A percentile compares a stretch with the other conserved stretches of the same genome.
phyloP scores from a whole-genome alignment of 176 grass and related monocot species.

The Saccharum officinarum region DNA sequence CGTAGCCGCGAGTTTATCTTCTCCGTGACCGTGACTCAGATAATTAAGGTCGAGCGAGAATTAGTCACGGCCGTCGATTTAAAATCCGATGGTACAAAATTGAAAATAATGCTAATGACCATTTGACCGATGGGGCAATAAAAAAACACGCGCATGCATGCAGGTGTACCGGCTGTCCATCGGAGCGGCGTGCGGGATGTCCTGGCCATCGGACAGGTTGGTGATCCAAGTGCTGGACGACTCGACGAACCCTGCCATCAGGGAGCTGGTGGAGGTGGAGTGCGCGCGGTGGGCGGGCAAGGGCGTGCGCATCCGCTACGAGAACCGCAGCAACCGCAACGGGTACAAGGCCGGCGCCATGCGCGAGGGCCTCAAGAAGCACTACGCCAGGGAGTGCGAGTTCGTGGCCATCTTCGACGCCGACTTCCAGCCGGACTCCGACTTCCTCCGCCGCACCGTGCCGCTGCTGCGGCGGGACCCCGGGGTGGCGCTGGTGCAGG shows the following conservation, averaged over 20 bases:
- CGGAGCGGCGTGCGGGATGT: conserved; percentile 64
- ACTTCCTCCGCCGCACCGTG: conserved; percentile 65
- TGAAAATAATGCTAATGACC: no score
- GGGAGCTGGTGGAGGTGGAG: conserved; percentile 72
- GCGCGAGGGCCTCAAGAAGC: conserved; percentile 74
- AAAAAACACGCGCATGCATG: background rate
- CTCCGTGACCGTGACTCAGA: no score
- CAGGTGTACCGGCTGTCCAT: conserved; percentile 85
- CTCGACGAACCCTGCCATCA: conserved; percentile 60
- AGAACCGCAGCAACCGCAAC: conserved; percentile 71
- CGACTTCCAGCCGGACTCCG: conserved; percentile 77
- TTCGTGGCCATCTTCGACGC: conserved; percentile 81
- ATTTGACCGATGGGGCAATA: no score
- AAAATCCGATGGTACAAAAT: no score
- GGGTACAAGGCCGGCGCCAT: conserved; percentile 94
- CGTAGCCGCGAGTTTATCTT: no score
- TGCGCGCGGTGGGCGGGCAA: conserved; percentile 69
- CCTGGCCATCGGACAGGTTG: conserved; percentile 64
- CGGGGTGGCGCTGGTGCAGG: conserved; percentile 71
- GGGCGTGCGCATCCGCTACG: conserved; percentile 61
- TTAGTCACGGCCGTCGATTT: no score
- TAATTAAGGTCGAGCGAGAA: no score
- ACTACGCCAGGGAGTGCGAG: conserved; percentile 60
- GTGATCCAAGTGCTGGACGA: conserved; percentile 86
- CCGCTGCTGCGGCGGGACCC: conserved; percentile 55